A percentile compares a stretch with the other conserved stretches of the same genome.
These are phyloP conservation scores for Garcia nutans DNA, from an alignment of 345 rosid species.

Conservation along the genomic window DNA sequence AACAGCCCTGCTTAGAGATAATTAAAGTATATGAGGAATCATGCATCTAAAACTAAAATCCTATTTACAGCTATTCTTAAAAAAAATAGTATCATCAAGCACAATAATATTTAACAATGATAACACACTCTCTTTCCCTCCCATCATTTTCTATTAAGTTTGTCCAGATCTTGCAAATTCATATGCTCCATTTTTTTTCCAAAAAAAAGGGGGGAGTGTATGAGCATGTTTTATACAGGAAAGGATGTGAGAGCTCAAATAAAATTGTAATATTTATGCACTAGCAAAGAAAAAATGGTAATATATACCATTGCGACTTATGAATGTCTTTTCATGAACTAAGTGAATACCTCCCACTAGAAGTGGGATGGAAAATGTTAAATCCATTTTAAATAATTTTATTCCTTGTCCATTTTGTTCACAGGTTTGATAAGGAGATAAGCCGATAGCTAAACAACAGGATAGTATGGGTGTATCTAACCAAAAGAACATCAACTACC, in stretches of 20 bases:
- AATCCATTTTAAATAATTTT: not conserved
- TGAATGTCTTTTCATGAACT: not conserved
- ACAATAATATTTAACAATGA: not conserved
- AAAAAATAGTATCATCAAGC: not conserved
- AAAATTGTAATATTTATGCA: not conserved
- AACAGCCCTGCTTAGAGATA: conserved; percentile 92
- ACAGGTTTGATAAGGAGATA: not conserved
- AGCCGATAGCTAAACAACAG: not conserved
- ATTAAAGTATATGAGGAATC: conserved; percentile 44
- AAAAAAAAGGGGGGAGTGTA: not conserved
- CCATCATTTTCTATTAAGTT: no score
- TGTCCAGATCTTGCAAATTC: not conserved
- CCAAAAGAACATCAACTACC: not conserved
- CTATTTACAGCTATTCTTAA: conserved; percentile 14
- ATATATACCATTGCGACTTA: not conserved
- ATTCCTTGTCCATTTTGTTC: not conserved
- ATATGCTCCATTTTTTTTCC: not conserved
- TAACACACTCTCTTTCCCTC: not conserved
- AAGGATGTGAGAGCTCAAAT: not conserved
- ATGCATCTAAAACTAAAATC: conserved; percentile 31
- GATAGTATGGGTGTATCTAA: not conserved
- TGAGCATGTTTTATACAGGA: not conserved
- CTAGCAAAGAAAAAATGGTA: not conserved
- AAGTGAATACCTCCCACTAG: not conserved
- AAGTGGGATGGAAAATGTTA: not conserved